Base-by-base conservation (phyloP, 192 early-diverging fungal genomes). In the Chytriomyces sp. region DNA sequence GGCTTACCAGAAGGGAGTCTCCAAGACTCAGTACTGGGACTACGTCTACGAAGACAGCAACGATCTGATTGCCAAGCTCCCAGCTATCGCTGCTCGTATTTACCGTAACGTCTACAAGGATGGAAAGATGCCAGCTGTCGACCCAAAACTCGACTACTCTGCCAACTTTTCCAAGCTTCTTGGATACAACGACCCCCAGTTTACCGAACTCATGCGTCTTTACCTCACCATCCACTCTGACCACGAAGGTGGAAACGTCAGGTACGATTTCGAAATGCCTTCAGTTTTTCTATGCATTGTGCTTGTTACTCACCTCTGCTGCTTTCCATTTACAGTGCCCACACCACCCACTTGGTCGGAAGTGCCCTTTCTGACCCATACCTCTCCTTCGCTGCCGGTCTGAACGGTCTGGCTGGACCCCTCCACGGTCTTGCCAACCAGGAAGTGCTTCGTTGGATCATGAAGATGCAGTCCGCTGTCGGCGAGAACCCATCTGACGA, bases 361-460 rank as follows among this genome's bases (percentile, higher is more conserved):
- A 94, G 92, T 75, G 94, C 97, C 62, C 93, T 99, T 69, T 98
- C 97, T 74, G 97, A 99, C 84, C 97, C 97, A 70, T 99, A 98
- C 86, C 92, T 97, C 68, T 94, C 95, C 74, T 98, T 96, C 76
- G 93, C 97, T 70, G 97, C 96, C 69, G 94, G 94, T 75, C 88
- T 99, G 73, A 96, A 98, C 92, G 95, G 96, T 79, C 89, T 99
- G 28, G 97, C 97, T 75, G 97, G 97, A 77, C 97, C 97, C 68
- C 93, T 99, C 78, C 97, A 99, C 91, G 97, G 97, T 80, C 93
- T 99, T 67, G 97, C 97, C 77, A 99, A 99, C 95, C 97, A 99
- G 89, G 97, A 99, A 86, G 97, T 99, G 47, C 91, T 99, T 74
- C 92, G 96, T 81, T 99, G 96, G 96, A 96, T 92, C 83, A 81